Evolutionary conservation across 2,329 filamentous ascomycete species (phyloP).

Genomic region (Colletotrichum sp.): DNA sequence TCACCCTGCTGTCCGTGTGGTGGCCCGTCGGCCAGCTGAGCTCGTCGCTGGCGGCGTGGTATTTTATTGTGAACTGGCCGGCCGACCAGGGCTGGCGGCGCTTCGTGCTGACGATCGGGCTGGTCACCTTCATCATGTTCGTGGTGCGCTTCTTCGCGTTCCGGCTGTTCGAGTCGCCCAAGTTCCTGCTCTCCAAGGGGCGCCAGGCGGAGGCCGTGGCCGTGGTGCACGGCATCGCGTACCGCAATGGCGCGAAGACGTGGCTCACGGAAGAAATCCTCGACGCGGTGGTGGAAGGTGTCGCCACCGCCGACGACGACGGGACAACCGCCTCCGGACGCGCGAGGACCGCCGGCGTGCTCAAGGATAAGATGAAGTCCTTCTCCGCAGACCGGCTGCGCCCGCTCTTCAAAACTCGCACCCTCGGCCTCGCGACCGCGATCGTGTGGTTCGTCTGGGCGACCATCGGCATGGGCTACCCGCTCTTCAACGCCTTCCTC

Average conservation of each 20-base stretch:
- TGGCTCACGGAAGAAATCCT: constrained; percentile 78
- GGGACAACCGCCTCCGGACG: not conserved
- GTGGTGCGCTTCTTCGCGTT: constrained; percentile 80
- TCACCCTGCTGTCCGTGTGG: constrained; percentile 84
- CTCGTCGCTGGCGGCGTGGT: constrained; percentile 76
- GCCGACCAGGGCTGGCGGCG: constrained; percentile 78
- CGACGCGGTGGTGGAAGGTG: constrained; percentile 54
- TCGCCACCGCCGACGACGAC: constrained; percentile 2
- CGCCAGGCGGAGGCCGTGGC: constrained; percentile 80
- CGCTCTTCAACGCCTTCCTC: constrained; percentile 89
- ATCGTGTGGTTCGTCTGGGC: constrained; percentile 82
- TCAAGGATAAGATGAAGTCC: constrained; percentile 64
- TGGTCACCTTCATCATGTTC: constrained; percentile 79
- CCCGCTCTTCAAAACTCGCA: constrained; percentile 65
- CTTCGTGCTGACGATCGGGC: constrained; percentile 73
- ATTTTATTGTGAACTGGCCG: constrained; percentile 72
- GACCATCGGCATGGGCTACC: constrained; percentile 84
- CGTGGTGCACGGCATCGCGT: constrained; percentile 79
- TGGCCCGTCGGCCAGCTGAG: constrained; percentile 85
- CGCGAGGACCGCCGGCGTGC: constrained; percentile 38
- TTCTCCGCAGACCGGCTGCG: constrained; percentile 72
- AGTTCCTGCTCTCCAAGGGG: constrained; percentile 79
- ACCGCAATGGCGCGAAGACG: constrained; percentile 71
- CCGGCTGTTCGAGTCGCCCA: constrained; percentile 83
- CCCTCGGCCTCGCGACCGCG: constrained; percentile 53